Conservation (phyloP, 139 green algal genomes). For the Edaphochlamys debaryana region DNA sequence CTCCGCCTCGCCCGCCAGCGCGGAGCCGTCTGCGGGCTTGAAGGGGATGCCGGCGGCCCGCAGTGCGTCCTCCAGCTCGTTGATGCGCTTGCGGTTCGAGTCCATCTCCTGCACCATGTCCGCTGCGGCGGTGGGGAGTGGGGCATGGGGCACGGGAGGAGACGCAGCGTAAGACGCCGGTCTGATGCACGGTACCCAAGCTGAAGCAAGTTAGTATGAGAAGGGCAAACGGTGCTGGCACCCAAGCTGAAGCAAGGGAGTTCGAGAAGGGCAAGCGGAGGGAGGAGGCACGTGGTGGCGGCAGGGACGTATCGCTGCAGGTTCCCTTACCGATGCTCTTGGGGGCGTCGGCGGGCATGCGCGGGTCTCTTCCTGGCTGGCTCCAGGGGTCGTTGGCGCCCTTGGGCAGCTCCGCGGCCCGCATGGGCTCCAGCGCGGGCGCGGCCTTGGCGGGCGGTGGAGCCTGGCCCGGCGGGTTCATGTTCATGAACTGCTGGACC, state of each 20-base stretch:
- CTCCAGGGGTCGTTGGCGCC: conserved; percentile 5
- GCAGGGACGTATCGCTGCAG: too few species aligned
- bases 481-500: conserved; percentile 22
- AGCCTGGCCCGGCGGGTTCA: not conserved
- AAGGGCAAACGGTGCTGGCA: too few species aligned
- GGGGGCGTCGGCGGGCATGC: not conserved
- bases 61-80: not conserved
- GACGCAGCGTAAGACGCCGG: too few species aligned
- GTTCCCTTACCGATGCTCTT: not conserved
- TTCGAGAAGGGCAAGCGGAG: too few species aligned
- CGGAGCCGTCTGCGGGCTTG: not conserved
- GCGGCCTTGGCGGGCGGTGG: too few species aligned
- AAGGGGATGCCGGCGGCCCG: not conserved
- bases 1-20: not conserved
- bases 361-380: conserved; percentile 17
- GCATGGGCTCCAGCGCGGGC: not conserved
- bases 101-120: not conserved
- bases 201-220: too few species aligned
- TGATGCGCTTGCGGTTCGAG: not conserved
- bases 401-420: not conserved
- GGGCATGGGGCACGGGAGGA: too few species aligned
- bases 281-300: too few species aligned
- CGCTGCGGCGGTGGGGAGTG: too few species aligned
- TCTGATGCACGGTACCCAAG: too few species aligned
- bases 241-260: too few species aligned